These are phyloP conservation scores for Neonectria neomacrospora DNA, from an alignment of 2,329 filamentous ascomycete genomes.

Conservation along the genomic window DNA sequence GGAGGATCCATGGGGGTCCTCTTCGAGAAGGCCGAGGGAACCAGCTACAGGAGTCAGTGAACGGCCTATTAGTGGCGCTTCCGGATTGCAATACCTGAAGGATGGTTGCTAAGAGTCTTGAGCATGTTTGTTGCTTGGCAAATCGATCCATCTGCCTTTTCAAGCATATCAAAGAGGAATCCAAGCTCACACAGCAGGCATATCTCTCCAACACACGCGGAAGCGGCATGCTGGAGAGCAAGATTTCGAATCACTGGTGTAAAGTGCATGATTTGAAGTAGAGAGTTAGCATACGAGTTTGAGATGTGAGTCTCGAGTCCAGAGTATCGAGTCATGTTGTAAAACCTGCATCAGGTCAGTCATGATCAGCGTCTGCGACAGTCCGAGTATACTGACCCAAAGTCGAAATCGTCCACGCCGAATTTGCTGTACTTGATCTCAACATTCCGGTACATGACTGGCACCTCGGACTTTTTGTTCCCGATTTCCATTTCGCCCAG, in stretches of 20 bases:
- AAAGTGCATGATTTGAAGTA: slow-evolving; percentile 92
- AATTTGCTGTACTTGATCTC: slow-evolving; percentile 99
- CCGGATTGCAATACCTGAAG: slow-evolving; percentile 67
- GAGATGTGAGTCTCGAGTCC: slow-evolving; percentile 96
- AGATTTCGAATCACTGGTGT: slow-evolving; percentile 89
- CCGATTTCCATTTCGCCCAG: slow-evolving; percentile 77
- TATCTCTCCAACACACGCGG: slow-evolving; percentile 81
- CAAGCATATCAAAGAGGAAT: slow-evolving; percentile 96
- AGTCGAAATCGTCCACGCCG: slow-evolving; percentile 99
- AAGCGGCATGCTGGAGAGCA: slow-evolving; percentile 88
- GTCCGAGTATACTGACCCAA: slow-evolving; percentile 67
- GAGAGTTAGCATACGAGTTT: slow-evolving; percentile 94
- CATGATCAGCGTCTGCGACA: neutral
- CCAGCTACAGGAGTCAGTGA: slow-evolving; percentile 61
- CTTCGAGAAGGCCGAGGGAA: slow-evolving; percentile 84
- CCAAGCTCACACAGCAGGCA: slow-evolving; percentile 95
- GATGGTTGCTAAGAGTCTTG: slow-evolving; percentile 86
- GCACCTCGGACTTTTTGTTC: slow-evolving; percentile 82
- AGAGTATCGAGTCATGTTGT: slow-evolving; percentile 92
- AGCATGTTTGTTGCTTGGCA: slow-evolving; percentile 97
- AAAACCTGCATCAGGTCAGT: slow-evolving; percentile 70
- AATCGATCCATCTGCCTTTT: slow-evolving; percentile 92
- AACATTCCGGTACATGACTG: slow-evolving; percentile 89
- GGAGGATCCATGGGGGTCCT: slow-evolving; percentile 77
- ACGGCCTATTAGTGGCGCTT: neutral